These are phyloP conservation scores for Arachnopeziza araneosa DNA, from an alignment of 2,329 filamentous ascomycete genomes.

Conservation along the genomic window DNA sequence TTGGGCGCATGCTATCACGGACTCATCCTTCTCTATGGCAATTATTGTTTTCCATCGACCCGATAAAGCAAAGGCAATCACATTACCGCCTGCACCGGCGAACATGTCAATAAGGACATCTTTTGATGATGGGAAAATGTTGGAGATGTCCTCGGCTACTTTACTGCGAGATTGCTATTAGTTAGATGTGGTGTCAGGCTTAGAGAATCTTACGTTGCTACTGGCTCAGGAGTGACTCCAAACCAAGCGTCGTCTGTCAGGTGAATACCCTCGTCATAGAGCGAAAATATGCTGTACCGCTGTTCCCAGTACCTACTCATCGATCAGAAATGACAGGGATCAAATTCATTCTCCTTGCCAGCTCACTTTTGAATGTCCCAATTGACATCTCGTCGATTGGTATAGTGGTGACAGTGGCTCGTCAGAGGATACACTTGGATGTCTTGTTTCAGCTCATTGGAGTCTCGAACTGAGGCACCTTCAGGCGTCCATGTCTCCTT, in stretches of 20 bases:
- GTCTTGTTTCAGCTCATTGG: background rate
- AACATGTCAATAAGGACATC: conserved; percentile 73
- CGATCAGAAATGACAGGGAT: conserved; percentile 31
- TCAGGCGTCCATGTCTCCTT: background rate
- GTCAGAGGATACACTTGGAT: conserved; percentile 39
- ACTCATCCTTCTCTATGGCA: conserved; percentile 78
- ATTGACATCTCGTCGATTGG: conserved; percentile 63
- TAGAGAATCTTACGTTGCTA: conserved; percentile 61
- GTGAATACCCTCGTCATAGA: conserved; percentile 81
- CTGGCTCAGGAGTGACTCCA: conserved; percentile 88
- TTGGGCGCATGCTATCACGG: conserved; percentile 81
- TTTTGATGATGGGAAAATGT: conserved; percentile 28
- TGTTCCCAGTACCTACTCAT: conserved; percentile 75
- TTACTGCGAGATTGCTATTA: conserved; percentile 42
- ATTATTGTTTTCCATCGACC: conserved; percentile 78
- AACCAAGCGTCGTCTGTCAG: conserved; percentile 96
- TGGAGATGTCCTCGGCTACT: conserved; percentile 67
- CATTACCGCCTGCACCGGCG: conserved; percentile 86
- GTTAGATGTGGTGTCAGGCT: background rate
- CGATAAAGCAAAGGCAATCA: conserved; percentile 85
- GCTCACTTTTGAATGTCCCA: conserved; percentile 77
- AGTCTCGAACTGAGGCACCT: background rate
- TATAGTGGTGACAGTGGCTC: conserved; percentile 70
- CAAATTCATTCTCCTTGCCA: background rate
- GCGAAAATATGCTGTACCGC: conserved; percentile 78